These are phyloP conservation scores for Phytopythium aichiense DNA, from an alignment of 352 stramenopile genomes.

Conservation along the genomic window DNA sequence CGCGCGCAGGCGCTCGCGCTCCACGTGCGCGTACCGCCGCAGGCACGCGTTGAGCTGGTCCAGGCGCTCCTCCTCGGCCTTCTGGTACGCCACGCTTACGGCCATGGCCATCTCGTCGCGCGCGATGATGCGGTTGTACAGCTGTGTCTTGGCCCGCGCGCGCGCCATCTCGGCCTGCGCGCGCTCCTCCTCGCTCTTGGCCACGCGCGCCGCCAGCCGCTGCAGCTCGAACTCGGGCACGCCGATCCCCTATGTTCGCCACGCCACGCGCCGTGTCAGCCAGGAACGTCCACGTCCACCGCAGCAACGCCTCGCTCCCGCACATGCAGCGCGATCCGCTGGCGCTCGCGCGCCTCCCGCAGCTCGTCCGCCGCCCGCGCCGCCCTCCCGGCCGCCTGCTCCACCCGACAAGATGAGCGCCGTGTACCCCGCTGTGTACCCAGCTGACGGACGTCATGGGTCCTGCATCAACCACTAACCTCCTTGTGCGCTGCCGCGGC, in stretches of 20 bases:
- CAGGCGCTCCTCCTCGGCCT: conserved; percentile 75
- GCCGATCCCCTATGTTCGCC: conserved; percentile 53
- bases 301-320: neutral
- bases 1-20: conserved; percentile 67
- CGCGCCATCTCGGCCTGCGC: conserved; percentile 51
- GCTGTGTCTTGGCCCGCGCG: conserved; percentile 59
- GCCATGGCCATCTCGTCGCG: conserved; percentile 89
- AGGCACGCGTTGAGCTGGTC: conserved; percentile 75
- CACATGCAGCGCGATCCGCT: conserved; percentile 68
- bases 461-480: conserved; percentile 3
- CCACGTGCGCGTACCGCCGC: conserved; percentile 65
- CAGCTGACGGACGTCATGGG: no score
- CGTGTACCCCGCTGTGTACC: no score
- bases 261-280: no score
- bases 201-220: conserved; percentile 53
- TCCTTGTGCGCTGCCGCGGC: conserved; percentile 37
- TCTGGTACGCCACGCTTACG: conserved; percentile 83
- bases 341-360: conserved; percentile 46
- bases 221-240: conserved; percentile 82
- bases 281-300: no score
- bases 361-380: conserved; percentile 41
- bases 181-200: conserved; percentile 59
- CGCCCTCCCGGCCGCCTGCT: conserved; percentile 25
- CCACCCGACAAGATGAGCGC: neutral
- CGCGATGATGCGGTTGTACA: conserved; percentile 81